Base-by-base conservation (phyloP, 371 early-diverging fungal genomes). In the Zychaea mexicana region DNA sequence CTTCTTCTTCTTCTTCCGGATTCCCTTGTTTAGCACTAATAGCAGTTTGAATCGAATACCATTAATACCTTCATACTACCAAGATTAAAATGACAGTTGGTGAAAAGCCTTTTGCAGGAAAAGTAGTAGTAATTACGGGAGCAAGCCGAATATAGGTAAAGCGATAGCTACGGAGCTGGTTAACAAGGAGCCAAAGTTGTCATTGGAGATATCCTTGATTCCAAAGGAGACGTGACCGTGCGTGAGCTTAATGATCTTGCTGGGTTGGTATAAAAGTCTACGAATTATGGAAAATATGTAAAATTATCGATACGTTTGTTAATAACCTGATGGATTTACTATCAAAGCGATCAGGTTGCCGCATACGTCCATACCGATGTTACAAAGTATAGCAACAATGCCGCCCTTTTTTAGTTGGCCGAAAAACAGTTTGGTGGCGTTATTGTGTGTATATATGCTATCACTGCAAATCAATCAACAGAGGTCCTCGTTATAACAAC, bases 121-220 rank as follows among this genome's bases (percentile, higher is more conserved):
- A 88, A 64, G 85, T 90, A 1, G 89, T 84, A 0, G 75, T 91
- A 49, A 80, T 91, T 52, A 91, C 92, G 0, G 90, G 90, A 21
- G 87, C 68, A 2, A 66, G 85, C 13, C 77, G 77, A 89, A 88
- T 8, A 85, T 88, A 57, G 91, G 91, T 55, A 79, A 73, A 61
- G 78, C 81, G 2, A 71, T 88, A 12, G 76, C 83, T 26, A 60
- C 68, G 53, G 61, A 78, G 7, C 76, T 88, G 6, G 72, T 74
- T 30, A 71, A 21, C 65, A 71, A 26, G 87, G 90, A 15, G 86
- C 77, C 52, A 74, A 72, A 26, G 83, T 91, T 2, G 85, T 88
- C 6, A 63, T 91, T 45, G 90, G 82, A 26, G 92, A 91, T 57
- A 66, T 91, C 30, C 65, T 75, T 6, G 84, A 74, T 6, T 66